Base-by-base conservation (phyloP, 805 yeast genomes). In the Candida xiaguanensis region DNA sequence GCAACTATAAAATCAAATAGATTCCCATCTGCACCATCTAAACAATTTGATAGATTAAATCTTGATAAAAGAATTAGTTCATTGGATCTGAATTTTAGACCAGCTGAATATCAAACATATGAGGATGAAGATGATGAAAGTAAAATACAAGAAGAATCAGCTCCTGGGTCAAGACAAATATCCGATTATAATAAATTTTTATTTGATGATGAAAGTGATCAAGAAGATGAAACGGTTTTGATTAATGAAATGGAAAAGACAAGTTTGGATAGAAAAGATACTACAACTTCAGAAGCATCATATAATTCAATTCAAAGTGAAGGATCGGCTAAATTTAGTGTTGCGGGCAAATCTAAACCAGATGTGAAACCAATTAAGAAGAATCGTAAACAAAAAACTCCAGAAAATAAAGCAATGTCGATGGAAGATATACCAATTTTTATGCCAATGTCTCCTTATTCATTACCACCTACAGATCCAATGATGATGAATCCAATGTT, bases 21-120 rank as follows among this genome's bases (percentile, higher is more conserved):
- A 31, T 62, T 53, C 31, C 58, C 67, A 7, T 65, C 70, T 22
- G 63, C 63, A 8, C 72, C 72, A 2, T 27, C 14, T 15, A 34
- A 15, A 9, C 16, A 14, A 3, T n/a, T 12, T n/a, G 5, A n/a
- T 3, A 5, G 13, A n/a, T 25, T n/a, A 25, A 14, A 8, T 4
- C 7, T 22, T 9, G 23, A n/a, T 33, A 24, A 18, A 14, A 45
- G 61, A 44, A 39, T 47, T 11, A 26, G 48, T 1, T 53, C 61
- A 3, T 45, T 55, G 22, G 59, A 50, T 33, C 38, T 50, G 14
- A 51, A 57, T 36, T 51, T 49, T 38, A 53, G 43, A 27, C 46
- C 52, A 17, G 35, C 47, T 29, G 43, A 25, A 31, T 32, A 24
- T 30, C 40, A 34, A 12, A 17, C 36, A 14, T 34, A 40, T 23